A percentile compares a stretch with the other conserved stretches of the same genome.
phyloP scores from a whole-genome alignment of 805 yeast genomes.

The Cyberlindnera galapagoensis region DNA sequence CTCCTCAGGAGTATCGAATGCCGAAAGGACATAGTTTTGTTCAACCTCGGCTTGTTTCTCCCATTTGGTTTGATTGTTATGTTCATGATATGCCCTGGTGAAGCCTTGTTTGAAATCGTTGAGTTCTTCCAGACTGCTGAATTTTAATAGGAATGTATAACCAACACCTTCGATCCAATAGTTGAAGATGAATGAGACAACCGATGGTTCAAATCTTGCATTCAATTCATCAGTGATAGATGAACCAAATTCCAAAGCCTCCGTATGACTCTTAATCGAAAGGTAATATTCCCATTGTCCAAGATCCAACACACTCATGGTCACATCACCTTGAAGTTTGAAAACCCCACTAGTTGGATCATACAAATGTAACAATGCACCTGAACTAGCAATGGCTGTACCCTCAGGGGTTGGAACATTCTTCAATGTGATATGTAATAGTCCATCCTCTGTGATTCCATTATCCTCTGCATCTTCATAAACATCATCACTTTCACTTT shows the following conservation, averaged over 20 bases:
- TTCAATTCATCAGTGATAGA: constrained; percentile 44
- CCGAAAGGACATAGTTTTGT: constrained; percentile 49
- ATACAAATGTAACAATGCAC: constrained; percentile 41
- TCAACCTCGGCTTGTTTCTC: constrained; percentile 35
- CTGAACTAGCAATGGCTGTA: constrained; percentile 11
- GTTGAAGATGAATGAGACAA: constrained; percentile 61
- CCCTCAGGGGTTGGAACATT: constrained; percentile 20
- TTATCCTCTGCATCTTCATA: constrained; percentile 26
- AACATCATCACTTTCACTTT: constrained; percentile 26
- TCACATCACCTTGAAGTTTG: constrained; percentile 30
- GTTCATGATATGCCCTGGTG: constrained; percentile 56
- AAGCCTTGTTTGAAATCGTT: constrained; percentile 46
- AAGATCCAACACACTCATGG: constrained; percentile 35
- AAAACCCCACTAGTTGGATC: constrained; percentile 48
- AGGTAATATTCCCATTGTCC: constrained; percentile 50
- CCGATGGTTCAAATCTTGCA: constrained; percentile 58
- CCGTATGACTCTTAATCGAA: constrained; percentile 30
- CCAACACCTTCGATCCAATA: constrained; percentile 31
- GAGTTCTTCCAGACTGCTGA: constrained; percentile 34
- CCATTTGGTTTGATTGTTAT: constrained; percentile 47
- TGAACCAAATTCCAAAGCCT: constrained; percentile 30
- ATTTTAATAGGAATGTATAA: constrained; percentile 59
- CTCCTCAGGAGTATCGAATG: constrained; percentile 38
- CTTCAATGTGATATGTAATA: not conserved
- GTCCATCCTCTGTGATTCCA: not conserved